phyloP scores from a whole-genome alignment of 2,329 filamentous ascomycete species.

The Talaromyces albobiverticillius region DNA sequence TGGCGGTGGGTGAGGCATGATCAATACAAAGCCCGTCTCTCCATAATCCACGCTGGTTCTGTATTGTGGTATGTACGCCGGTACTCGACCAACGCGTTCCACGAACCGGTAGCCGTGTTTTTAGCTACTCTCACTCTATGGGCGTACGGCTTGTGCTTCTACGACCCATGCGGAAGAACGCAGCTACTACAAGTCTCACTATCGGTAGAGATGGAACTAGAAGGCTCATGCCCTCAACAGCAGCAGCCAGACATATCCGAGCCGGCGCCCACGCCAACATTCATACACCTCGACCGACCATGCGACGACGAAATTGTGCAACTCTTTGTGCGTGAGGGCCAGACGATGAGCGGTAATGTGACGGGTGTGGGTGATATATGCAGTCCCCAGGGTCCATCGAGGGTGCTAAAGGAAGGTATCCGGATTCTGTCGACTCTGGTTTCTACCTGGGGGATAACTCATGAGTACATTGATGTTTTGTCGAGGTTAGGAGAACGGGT shows the following conservation, averaged over 20 bases:
- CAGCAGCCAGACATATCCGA: constrained; percentile 12
- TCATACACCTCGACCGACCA: constrained; percentile 55
- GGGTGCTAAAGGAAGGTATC: constrained; percentile 38
- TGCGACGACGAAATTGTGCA: constrained; percentile 59
- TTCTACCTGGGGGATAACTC: constrained; percentile 35
- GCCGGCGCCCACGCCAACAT: constrained; percentile 33
- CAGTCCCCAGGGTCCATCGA: constrained; percentile 33
- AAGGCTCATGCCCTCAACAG: background rate
- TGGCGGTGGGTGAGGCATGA: constrained; percentile 51
- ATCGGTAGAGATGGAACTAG: constrained; percentile 11
- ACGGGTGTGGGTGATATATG: constrained; percentile 54
- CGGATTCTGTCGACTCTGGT: constrained; percentile 32
- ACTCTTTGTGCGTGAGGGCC: constrained; percentile 51
- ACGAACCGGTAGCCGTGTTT: constrained; percentile 46
- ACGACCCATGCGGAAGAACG: constrained; percentile 9
- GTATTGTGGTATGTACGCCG: constrained; percentile 53
- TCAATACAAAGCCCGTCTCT: constrained; percentile 56
- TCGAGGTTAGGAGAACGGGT: constrained; percentile 14
- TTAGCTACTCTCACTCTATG: constrained; percentile 48
- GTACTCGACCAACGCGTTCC: constrained; percentile 48
- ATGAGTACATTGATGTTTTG: constrained; percentile 30
- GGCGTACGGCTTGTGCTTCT: constrained; percentile 43
- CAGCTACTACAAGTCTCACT: constrained; percentile 29
- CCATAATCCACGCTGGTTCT: constrained; percentile 54
- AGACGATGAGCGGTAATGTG: constrained; percentile 50